Evolutionary conservation across 2,329 filamentous ascomycete species (phyloP).

Genomic region (Fusarium tuaranense): DNA sequence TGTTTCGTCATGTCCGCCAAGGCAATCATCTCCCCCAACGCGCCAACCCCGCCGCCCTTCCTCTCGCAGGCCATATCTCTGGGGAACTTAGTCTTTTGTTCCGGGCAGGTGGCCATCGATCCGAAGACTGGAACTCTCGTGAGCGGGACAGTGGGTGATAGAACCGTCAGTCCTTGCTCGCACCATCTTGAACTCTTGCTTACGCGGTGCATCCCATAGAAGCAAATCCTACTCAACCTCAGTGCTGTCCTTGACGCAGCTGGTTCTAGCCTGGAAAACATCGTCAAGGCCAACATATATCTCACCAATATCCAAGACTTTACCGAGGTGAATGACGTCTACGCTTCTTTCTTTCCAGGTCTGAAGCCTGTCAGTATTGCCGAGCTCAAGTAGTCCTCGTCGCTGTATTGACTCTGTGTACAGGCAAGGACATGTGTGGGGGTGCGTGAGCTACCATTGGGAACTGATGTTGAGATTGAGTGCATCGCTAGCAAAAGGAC

Average conservation of each 20-base stretch:
- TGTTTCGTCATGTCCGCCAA: not conserved
- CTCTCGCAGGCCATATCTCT: not conserved
- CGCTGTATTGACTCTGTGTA: no score
- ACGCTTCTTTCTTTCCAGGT: not conserved
- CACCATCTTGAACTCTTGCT: no score
- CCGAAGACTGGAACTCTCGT: not conserved
- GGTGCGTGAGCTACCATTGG: not conserved
- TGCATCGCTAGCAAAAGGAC: not conserved
- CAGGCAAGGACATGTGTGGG: slow-evolving; percentile 4
- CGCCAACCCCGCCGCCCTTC: not conserved
- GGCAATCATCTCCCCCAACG: slow-evolving; percentile 47
- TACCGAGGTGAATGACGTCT: slow-evolving; percentile 1
- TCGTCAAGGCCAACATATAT: slow-evolving; percentile 13
- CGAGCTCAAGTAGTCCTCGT: no score
- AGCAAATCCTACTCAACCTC: not conserved
- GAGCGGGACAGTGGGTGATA: not conserved
- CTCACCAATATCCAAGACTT: slow-evolving; percentile 11
- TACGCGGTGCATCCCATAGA: no score
- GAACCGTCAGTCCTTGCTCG: not conserved
- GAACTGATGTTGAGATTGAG: not conserved
- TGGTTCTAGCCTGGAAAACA: not conserved
- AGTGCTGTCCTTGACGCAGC: slow-evolving; percentile 6
- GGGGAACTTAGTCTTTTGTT: not conserved
- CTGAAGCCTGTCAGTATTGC: slow-evolving; percentile 2
- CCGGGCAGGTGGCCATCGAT: not conserved